Conservation (phyloP, 2,329 filamentous ascomycete species). For the Monosporascus ibericus region DNA sequence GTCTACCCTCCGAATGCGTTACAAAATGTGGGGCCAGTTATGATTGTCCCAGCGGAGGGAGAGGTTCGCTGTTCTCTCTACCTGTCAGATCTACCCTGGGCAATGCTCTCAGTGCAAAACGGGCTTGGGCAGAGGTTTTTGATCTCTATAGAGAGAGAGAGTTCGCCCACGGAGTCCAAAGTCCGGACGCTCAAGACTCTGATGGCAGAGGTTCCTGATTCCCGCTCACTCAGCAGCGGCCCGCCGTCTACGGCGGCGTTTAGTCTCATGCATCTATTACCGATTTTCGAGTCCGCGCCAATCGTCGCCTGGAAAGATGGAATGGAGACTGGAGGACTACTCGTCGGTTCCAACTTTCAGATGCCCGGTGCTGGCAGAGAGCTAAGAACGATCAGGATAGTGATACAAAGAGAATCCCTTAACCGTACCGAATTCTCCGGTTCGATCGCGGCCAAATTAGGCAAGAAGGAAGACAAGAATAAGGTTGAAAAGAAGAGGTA, state of each 20-base stretch:
- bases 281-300: neutral
- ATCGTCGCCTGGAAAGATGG: neutral
- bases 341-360: neutral
- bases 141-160: neutral
- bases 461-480: neutral
- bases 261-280: neutral
- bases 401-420: neutral
- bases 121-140: neutral
- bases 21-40: neutral
- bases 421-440: neutral
- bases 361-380: neutral
- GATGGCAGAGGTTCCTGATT: neutral
- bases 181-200: neutral
- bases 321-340: neutral
- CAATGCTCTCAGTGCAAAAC: neutral
- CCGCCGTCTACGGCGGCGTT: neutral
- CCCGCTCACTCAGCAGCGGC: neutral
- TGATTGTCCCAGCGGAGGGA: neutral
- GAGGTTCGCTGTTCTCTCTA: neutral
- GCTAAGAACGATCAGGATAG: neutral
- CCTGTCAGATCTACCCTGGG: neutral
- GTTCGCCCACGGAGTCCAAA: conserved; percentile 3
- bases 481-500: neutral
- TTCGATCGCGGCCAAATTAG: neutral
- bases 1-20: neutral